Base-by-base conservation (phyloP, 176 grass and related monocot genomes). In the Phyllostachys edulis region DNA sequence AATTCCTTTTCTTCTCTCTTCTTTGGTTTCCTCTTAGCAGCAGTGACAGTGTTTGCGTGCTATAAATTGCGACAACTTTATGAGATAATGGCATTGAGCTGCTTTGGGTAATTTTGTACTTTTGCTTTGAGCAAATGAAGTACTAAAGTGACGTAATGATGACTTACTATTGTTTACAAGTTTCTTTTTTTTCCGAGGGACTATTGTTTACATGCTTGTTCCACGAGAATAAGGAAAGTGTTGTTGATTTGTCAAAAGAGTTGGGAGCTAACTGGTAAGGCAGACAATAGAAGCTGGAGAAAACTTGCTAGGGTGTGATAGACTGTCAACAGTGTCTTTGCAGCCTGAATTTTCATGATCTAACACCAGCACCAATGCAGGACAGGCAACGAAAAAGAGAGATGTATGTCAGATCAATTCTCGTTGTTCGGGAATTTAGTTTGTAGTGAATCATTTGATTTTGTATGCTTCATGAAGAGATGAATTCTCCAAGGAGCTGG, bases 41-140 rank as follows among this genome's bases (percentile, higher is more conserved):
- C 89, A 63, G 61, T 83, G 68, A 49, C 32, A 5, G 67, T 87
- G 75, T 75, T 67, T 75, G 13, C 40, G 6, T 69, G 73, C 54
- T 74, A 83, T 82, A 90, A 82, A 67, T 71, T 82, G 68, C 34
- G 60, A 71, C 75, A 81, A 87, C 50, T 78, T 38, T 38, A 63
- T 79, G 61, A 78, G 38, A 67, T 60, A 80, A 75, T 75, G 62
- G 9, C 75, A 90, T 87, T 79, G 80, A 82, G 72, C 71, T 90
- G 83, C 60, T 72, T 77, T 49, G 73, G 4, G 5, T 65, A 47
- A 77, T 37, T n/a, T 82, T 0, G 0, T 0, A 13, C 20, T 80
- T 59, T 62, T 81, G 36, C 44, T 70, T 70, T 56, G 34, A 47
- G 49, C 26, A 40, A 39, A 6, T 61, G 78, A 74, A 74, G 72